Evolutionary conservation across 2,329 filamentous ascomycete species (phyloP), one percentile per base, ranked within the genome.

Genomic region (Scopulariopsis brevicaulis): DNA sequence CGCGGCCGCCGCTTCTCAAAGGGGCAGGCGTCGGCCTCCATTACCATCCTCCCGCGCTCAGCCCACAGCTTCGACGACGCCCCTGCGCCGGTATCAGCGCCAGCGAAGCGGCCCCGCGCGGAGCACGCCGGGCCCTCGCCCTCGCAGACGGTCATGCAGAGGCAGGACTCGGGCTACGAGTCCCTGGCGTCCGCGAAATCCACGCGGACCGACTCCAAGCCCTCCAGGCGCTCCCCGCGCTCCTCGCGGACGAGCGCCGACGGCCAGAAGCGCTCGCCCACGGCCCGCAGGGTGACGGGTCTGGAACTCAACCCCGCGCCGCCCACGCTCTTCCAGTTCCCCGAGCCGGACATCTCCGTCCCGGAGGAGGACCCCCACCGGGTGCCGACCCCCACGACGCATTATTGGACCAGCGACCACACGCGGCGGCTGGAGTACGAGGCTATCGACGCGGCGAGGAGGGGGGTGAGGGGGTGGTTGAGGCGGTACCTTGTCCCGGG

Each of bases 391-490:
- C 76, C 78, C 62, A 85, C 83, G 2, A 81, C 80, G 1, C 81
- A 85, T 65, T 86, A 86, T 69, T 86, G 83, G 83, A 86, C 82
- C 1, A 85, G 81, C 64, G 81, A 85, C 65, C 75, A 74, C 57
- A 85, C 83, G 0, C 76, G 83, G 3, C 74, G 82, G 12, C 73
- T 85, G 3, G 83, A 86, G 70, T 86, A 86, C 63, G 83, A 82
- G 0, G 83, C 83, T 58, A 86, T 86, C 48, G 83, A 86, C 55
- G 82, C 82, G 0, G 82, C 83, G 1, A 79, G 76, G 40, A 74
- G 75, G 1, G 83, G 83, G 4, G 73, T 86, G 34, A 77, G 77
- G 62, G 83, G 83, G 14, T 86, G 83, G 78, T 64, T 84, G 37
- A 73, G 79, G 66, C 74, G 77, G 51, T 74, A 80, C 63, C 67